Evolutionary conservation across 306 rosid species (phyloP).

Genomic region (Abrus pulchellus): DNA sequence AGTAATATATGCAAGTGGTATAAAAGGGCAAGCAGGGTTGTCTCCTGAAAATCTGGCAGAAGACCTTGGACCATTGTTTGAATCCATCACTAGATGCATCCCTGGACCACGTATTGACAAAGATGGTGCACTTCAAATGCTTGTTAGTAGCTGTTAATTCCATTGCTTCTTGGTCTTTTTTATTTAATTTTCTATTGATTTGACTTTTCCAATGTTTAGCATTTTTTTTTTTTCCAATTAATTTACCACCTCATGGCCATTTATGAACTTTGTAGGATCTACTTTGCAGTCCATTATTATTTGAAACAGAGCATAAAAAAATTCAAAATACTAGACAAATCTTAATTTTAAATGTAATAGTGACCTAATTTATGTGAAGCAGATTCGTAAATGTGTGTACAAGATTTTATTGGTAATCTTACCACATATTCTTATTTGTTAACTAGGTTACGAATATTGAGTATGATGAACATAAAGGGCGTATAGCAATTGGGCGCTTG

Average conservation of each 20-base stretch:
- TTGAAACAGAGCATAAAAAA: slow-evolving; percentile 11
- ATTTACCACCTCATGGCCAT: slow-evolving; percentile 10
- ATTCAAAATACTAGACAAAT: slow-evolving; percentile 27
- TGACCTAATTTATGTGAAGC: slow-evolving; percentile 15
- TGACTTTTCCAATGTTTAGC: neutral
- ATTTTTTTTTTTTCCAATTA: slow-evolving; percentile 30
- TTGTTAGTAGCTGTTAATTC: slow-evolving; percentile 68
- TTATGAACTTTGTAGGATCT: slow-evolving; percentile 41
- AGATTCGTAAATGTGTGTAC: neutral
- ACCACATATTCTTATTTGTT: slow-evolving; percentile 43
- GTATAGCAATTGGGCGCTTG: slow-evolving; percentile 98
- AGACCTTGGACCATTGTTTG: slow-evolving; percentile 98
- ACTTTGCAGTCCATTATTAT: slow-evolving; percentile 34
- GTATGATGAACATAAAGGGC: slow-evolving; percentile 97
- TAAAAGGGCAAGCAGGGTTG: slow-evolving; percentile 94
- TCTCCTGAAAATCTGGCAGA: slow-evolving; percentile 88
- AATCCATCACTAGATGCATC: slow-evolving; percentile 93
- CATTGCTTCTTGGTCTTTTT: slow-evolving; percentile 15
- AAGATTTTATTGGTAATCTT: slow-evolving; percentile 35
- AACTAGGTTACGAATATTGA: slow-evolving; percentile 86
- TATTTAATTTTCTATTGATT: slow-evolving; percentile 18
- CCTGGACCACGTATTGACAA: slow-evolving; percentile 96
- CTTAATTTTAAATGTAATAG: slow-evolving; percentile 21
- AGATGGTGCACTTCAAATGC: slow-evolving; percentile 98
- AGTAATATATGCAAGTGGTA: slow-evolving; percentile 97